phyloP scores from a whole-genome alignment of 805 yeast genomes.

The Hyphopichia homilentoma region DNA sequence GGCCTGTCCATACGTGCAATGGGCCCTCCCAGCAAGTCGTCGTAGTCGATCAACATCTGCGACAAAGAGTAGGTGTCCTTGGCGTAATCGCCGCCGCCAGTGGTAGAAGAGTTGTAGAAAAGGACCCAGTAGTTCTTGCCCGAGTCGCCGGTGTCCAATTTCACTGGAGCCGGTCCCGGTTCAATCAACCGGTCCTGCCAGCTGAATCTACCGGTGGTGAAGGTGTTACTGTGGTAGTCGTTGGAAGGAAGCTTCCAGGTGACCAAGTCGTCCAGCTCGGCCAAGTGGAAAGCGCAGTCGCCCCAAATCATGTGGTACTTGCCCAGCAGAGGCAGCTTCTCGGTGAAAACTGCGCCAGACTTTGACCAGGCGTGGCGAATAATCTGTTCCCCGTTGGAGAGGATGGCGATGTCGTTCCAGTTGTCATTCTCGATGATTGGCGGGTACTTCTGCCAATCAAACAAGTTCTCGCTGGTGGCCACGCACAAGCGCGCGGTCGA shows the following conservation, averaged over 20 bases:
- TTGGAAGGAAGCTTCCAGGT: conserved; percentile 25
- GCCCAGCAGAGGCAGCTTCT: conserved; percentile 24
- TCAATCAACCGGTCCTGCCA: conserved; percentile 38
- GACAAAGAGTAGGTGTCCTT: conserved; percentile 32
- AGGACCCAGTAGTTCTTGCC: conserved; percentile 30
- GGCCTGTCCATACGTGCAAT: conserved; percentile 36
- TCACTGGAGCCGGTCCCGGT: conserved; percentile 41
- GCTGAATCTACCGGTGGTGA: conserved; percentile 23
- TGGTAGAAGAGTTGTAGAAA: conserved; percentile 36
- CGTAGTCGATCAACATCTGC: conserved; percentile 41
- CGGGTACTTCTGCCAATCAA: conserved; percentile 36
- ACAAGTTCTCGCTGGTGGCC: conserved; percentile 33
- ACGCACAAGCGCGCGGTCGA: conserved; percentile 35
- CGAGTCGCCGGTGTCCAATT: conserved; percentile 17
- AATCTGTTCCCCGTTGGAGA: conserved; percentile 17
- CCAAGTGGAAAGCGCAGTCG: conserved; percentile 36
- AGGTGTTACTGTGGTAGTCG: conserved; percentile 15
- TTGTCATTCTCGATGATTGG: conserved; percentile 24
- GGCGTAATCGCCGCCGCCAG: conserved; percentile 28
- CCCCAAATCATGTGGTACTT: conserved; percentile 44
- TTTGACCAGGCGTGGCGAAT: conserved; percentile 38
- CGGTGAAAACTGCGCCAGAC: conserved; percentile 37
- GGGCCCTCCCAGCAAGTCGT: conserved; percentile 30
- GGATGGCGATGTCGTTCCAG: conserved; percentile 32
- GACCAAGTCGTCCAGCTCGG: conserved; percentile 30